Evolutionary conservation across 176 grass and related monocot genomes (phyloP), one percentile per base, ranked within the genome.

Genomic region (Oryza longistaminata): DNA sequence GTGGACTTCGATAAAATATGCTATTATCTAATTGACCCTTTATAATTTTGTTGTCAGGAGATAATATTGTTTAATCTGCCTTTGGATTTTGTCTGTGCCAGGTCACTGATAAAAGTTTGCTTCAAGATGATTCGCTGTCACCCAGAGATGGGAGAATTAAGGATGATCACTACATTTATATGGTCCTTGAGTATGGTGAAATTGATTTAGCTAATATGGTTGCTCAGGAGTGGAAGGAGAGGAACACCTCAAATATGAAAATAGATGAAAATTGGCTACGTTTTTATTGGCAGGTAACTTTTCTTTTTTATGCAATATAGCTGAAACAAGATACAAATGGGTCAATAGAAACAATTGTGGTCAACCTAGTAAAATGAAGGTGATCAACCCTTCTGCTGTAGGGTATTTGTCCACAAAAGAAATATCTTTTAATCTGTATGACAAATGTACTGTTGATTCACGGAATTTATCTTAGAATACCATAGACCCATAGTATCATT

Each of bases 171-270:
- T 85, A 80, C 75, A 96, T 99, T 75, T 99, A 91, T 79, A 99
- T 99, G 96, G 93, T 96, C 35, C 93, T 99, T 73, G 96, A 99
- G 44, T 99, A 86, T 86, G 96, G 93, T 71, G 96, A 99, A 83
- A 99, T 99, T 81, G 96, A 94, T 80, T 89, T 99, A 50, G 96
- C 96, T 77, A 84, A 96, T 85, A 99, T 99, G 96, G 85, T 99
- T 83, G 58, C 91, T 55, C 93, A 92, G 29, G 95, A 96, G 53
- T 99, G 93, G 93, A 96, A 87, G 77, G 91, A 96, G 81, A 74
- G 80, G 7, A 88, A 60, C 73, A 78, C 55, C 49, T 74, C 74
- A 68, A 84, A 61, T 85, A 82, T 88, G 85, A 74, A 83, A 79
- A 89, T 98, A 55, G 89, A 98, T 90, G 93, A 95, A 81, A 99